Evolutionary conservation across 768 basidiomycete genomes (phyloP).

Genomic region (Mycena chlorophos): DNA sequence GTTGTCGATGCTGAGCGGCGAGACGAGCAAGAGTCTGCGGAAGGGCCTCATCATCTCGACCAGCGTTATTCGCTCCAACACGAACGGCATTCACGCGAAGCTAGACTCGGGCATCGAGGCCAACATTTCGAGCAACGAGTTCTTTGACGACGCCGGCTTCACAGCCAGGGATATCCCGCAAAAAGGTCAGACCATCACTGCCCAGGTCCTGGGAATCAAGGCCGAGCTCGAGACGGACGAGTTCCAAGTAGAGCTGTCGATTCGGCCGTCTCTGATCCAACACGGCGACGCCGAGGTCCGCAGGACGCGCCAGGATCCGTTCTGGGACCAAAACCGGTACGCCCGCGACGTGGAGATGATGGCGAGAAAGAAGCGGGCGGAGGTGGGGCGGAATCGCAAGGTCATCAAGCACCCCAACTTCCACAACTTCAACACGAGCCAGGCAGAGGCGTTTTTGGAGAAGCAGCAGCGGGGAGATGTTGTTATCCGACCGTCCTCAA

Average conservation of each 20-base stretch:
- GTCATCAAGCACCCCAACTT: slow-evolving; percentile 98
- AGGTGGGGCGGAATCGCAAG: slow-evolving; percentile 75
- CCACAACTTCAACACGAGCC: slow-evolving; percentile 87
- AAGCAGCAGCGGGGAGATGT: slow-evolving; percentile 94
- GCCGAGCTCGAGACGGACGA: slow-evolving; percentile 58
- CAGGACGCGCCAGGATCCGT: slow-evolving; percentile 55
- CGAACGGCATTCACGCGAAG: slow-evolving; percentile 57
- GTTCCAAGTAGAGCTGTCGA: slow-evolving; percentile 74
- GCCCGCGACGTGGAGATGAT: slow-evolving; percentile 72
- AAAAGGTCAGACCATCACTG: slow-evolving; percentile 80
- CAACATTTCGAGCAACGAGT: slow-evolving; percentile 57
- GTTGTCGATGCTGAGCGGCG: slow-evolving; percentile 93
- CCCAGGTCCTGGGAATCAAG: slow-evolving; percentile 73
- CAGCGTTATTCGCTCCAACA: slow-evolving; percentile 57
- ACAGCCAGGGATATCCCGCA: slow-evolving; percentile 53
- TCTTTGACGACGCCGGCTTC: slow-evolving; percentile 49
- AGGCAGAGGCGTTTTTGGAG: slow-evolving; percentile 88
- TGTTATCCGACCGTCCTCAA: slow-evolving; percentile 93
- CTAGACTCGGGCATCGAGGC: slow-evolving; percentile 96
- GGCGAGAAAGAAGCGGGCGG: slow-evolving; percentile 81
- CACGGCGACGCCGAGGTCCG: slow-evolving; percentile 65
- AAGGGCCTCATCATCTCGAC: slow-evolving; percentile 82
- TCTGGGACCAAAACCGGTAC: slow-evolving; percentile 65
- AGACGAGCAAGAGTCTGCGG: slow-evolving; percentile 76
- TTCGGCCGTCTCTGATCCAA: slow-evolving; percentile 60